These are phyloP conservation scores for Lactarius tabidus DNA, from an alignment of 768 basidiomycete species.

Conservation along the genomic window DNA sequence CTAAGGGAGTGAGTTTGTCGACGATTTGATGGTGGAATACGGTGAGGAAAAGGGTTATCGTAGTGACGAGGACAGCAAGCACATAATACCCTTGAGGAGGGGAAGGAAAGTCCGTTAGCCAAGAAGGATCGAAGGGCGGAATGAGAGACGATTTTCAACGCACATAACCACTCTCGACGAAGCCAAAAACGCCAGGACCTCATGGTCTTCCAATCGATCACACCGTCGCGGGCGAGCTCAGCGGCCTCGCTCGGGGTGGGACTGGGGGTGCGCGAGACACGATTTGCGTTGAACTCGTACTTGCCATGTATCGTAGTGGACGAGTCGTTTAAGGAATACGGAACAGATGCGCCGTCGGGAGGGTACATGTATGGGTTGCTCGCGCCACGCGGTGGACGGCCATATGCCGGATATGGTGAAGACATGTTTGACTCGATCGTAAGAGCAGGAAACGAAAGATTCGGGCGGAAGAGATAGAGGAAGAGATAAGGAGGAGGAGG, in stretches of 20 bases:
- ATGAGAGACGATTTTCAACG: constrained; percentile 19
- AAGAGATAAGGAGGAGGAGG: background rate
- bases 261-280: constrained; percentile 32
- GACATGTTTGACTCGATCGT: constrained; percentile 11
- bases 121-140: background rate
- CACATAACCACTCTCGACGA: constrained; percentile 35
- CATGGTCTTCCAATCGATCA: constrained; percentile 35
- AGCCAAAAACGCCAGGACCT: constrained; percentile 33
- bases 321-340: constrained; percentile 4
- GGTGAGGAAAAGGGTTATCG: constrained; percentile 39
- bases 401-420: constrained; percentile 27
- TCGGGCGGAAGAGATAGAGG: background rate
- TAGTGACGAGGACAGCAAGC: constrained; percentile 30
- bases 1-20: constrained; percentile 58
- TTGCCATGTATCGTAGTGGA: constrained; percentile 14
- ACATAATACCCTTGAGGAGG: constrained; percentile 35
- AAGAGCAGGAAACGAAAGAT: background rate
- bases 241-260: constrained; percentile 36
- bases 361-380: constrained; percentile 18
- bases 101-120: constrained; percentile 1
- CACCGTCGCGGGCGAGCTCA: constrained; percentile 29
- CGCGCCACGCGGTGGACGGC: background rate
- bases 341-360: constrained; percentile 9
- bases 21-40: constrained; percentile 58
- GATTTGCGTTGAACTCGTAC: constrained; percentile 9